These are phyloP conservation scores for Suhomyces prunicola DNA, from an alignment of 805 yeast genomes.

Conservation along the genomic window DNA sequence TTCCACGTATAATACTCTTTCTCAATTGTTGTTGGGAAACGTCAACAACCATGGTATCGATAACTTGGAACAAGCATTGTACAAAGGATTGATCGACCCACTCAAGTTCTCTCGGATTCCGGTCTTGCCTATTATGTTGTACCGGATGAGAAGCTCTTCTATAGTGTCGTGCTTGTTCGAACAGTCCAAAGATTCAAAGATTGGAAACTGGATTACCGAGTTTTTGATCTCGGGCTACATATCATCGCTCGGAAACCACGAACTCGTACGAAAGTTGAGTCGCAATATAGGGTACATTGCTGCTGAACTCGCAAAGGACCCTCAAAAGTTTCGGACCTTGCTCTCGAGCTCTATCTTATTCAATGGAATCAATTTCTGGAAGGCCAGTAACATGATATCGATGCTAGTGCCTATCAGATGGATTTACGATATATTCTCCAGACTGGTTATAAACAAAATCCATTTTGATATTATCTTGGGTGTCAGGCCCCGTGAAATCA, in stretches of 20 bases:
- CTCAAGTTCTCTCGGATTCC: constrained; percentile 37
- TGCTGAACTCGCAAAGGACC: neutral
- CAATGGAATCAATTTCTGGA: constrained; percentile 27
- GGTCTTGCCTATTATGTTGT: constrained; percentile 36
- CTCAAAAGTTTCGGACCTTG: neutral
- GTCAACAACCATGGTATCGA: constrained; percentile 11
- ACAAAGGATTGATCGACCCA: constrained; percentile 32
- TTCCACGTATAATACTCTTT: neutral
- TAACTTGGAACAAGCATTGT: constrained; percentile 29
- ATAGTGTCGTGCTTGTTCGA: constrained; percentile 26
- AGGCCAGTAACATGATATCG: constrained; percentile 30
- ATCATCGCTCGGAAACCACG: constrained; percentile 37
- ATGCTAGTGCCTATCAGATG: constrained; percentile 35
- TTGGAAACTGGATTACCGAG: constrained; percentile 28
- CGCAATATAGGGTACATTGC: constrained; percentile 8
- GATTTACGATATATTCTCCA: constrained; percentile 32
- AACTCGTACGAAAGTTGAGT: constrained; percentile 18
- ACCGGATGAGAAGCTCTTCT: constrained; percentile 35
- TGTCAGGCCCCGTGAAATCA: constrained; percentile 31
- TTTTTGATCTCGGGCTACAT: constrained; percentile 35
- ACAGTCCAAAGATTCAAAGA: constrained; percentile 7
- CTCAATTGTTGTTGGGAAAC: constrained; percentile 13
- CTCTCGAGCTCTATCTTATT: constrained; percentile 7
- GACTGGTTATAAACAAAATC: constrained; percentile 30
- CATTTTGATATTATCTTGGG: constrained; percentile 29